Conservation (phyloP, 352 stramenopile species). For the Peronospora belbahrii region DNA sequence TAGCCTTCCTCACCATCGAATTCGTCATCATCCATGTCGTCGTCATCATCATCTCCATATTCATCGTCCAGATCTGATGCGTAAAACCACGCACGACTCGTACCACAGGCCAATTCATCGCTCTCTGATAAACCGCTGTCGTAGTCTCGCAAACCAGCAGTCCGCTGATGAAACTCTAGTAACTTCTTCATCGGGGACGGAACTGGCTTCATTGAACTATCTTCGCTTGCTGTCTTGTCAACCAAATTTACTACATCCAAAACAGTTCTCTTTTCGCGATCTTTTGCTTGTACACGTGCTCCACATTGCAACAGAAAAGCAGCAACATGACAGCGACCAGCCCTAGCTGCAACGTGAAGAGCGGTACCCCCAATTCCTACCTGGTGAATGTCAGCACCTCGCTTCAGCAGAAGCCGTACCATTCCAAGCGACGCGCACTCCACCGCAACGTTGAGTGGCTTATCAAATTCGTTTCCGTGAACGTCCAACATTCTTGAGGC, state of each 20-base stretch:
- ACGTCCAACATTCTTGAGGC: slow-evolving; percentile 40
- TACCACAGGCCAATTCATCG: slow-evolving; percentile 20
- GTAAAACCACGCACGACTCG: slow-evolving; percentile 33
- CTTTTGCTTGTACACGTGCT: slow-evolving; percentile 41
- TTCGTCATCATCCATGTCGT: slow-evolving; percentile 48
- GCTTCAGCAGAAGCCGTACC: slow-evolving; percentile 72
- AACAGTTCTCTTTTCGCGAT: slow-evolving; percentile 47
- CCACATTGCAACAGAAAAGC: slow-evolving; percentile 74
- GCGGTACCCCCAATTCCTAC: slow-evolving; percentile 43
- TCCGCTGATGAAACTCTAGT: slow-evolving; percentile 39
- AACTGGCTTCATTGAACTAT: neutral
- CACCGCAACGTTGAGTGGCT: slow-evolving; percentile 58
- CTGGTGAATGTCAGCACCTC: slow-evolving; percentile 61
- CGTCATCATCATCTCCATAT: slow-evolving; percentile 40
- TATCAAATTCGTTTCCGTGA: slow-evolving; percentile 48
- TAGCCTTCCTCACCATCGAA: slow-evolving; percentile 45
- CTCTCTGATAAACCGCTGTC: slow-evolving; percentile 50
- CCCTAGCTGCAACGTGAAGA: slow-evolving; percentile 53
- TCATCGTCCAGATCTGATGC: slow-evolving; percentile 38
- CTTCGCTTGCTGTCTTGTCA: slow-evolving; percentile 5
- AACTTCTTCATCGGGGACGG: slow-evolving; percentile 47
- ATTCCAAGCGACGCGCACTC: slow-evolving; percentile 55
- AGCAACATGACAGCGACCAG: slow-evolving; percentile 63
- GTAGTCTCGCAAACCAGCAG: slow-evolving; percentile 19
- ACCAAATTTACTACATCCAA: slow-evolving; percentile 29